These are phyloP conservation scores for Phlebopus sp. DNA, from an alignment of 1,284 basidiomycete species.

Conservation along the genomic window DNA sequence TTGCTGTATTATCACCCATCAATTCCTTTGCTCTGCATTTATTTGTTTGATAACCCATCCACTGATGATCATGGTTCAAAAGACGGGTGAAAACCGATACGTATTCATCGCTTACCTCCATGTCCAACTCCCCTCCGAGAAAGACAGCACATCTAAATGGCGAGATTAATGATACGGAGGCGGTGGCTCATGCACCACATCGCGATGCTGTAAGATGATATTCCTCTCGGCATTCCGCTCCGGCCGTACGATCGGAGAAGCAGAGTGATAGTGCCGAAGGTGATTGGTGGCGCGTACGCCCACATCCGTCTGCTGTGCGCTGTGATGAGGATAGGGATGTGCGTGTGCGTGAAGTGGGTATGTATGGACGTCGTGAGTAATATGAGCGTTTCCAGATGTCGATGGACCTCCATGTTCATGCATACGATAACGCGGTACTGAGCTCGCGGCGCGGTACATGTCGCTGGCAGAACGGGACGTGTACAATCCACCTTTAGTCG, in stretches of 20 bases:
- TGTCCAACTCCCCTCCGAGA: background rate
- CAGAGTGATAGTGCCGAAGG: conserved; percentile 23
- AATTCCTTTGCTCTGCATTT: conserved; percentile 1
- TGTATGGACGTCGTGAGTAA: background rate
- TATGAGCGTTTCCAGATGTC: background rate
- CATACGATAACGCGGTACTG: background rate
- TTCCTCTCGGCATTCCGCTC: background rate
- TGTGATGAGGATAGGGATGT: too few relatives aligned
- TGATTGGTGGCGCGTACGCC: conserved; percentile 6
- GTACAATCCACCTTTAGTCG: conserved; percentile 11
- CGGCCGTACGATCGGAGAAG: conserved; percentile 8
- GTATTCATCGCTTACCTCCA: too few relatives aligned
- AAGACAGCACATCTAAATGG: background rate
- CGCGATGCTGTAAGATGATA: conserved; percentile 19
- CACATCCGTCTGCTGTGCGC: background rate
- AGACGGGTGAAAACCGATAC: too few relatives aligned
- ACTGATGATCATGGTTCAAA: too few relatives aligned
- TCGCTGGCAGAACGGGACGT: conserved; percentile 27
- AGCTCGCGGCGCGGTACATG: conserved; percentile 7
- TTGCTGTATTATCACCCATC: conserved; percentile 11
- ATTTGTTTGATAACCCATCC: background rate
- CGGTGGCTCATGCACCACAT: conserved; percentile 22
- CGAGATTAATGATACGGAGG: conserved; percentile 26
- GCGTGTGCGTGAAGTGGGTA: background rate
- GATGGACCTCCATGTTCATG: background rate